Base-by-base conservation (phyloP, 2,329 filamentous ascomycete genomes). In the Neonectria magnoliae region DNA sequence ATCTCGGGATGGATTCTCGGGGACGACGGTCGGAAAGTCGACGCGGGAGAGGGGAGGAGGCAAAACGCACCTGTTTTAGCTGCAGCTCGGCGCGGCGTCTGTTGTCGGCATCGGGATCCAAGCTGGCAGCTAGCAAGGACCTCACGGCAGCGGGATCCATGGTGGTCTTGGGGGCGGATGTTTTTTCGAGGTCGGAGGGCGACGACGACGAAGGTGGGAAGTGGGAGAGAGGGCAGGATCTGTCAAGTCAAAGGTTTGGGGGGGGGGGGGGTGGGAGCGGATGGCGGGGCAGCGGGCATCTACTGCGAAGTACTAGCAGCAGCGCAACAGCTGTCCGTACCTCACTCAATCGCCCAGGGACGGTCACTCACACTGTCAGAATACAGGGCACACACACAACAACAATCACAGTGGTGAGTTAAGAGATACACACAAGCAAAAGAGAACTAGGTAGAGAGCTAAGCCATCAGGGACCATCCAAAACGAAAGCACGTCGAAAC, bases 131-230 rank as follows among this genome's bases (percentile, higher is more conserved):
- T 77, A 95, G 91, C 83, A 92, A 90, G 84, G 87, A 89, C 83
- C 92, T 88, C 80, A 95, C 85, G 79, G 87, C 88, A 79, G 87
- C 85, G 80, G 88, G 88, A 85, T 94, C 91, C 92, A 94, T 94
- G 79, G 76, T 76, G 71, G 66, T 67, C 64, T 69, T 54, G 47
- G 66, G 62, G 65, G 51, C 44, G 61, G 61, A 64, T 64, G 56
- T 56, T 51, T 56, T 51, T 59, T 73, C 71, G 72, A 73, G 60
- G 73, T 71, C 67, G 67, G 73, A 59, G 66, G 31, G 60, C 64
- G 65, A 70, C 65, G 65, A 61, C 60, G 60, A 72, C 69, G 64
- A 67, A 65, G 62, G 69, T 64, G 60, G 67, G 66, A 68, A 31
- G 48, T 51, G 48, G 48, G 63, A 62, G 65, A 60, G n/a, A 42